These are phyloP conservation scores for Sindora glabra DNA, from an alignment of 306 rosid species.

Conservation along the genomic window DNA sequence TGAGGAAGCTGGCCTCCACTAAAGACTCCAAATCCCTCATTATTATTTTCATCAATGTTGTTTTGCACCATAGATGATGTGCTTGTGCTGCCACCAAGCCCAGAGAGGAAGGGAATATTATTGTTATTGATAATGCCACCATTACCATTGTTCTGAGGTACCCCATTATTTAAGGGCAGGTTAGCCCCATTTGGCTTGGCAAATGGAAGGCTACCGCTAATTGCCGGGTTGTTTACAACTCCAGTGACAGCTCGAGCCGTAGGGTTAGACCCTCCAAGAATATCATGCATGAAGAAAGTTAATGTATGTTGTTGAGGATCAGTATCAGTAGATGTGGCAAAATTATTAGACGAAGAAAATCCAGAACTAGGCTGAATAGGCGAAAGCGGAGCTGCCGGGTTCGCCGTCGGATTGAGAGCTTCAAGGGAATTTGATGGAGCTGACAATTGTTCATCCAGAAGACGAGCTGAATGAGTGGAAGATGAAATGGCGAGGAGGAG, in stretches of 20 bases:
- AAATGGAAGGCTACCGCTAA: constrained; percentile 3
- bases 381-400: not conserved
- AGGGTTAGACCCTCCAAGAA: constrained; percentile 6
- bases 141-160: not conserved
- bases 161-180: not conserved
- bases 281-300: constrained; percentile 6
- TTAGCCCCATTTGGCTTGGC: constrained; percentile 9
- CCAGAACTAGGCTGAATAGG: not conserved
- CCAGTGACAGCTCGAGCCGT: not conserved
- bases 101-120: constrained; percentile 8
- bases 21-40: not conserved
- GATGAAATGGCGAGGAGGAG: not conserved
- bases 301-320: not conserved
- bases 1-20: constrained; percentile 2
- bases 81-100: not conserved
- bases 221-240: not conserved
- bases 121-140: not conserved
- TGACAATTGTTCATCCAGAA: not conserved
- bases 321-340: not conserved
- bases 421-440: not conserved
- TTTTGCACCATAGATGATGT: not conserved
- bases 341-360: too few relatives aligned
- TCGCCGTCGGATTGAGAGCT: not conserved
- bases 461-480: not conserved
- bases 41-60: not conserved